Evolutionary conservation across 208 protist genomes (phyloP), one percentile per base, ranked within the genome.

Genomic region (Crithidia sp.): DNA sequence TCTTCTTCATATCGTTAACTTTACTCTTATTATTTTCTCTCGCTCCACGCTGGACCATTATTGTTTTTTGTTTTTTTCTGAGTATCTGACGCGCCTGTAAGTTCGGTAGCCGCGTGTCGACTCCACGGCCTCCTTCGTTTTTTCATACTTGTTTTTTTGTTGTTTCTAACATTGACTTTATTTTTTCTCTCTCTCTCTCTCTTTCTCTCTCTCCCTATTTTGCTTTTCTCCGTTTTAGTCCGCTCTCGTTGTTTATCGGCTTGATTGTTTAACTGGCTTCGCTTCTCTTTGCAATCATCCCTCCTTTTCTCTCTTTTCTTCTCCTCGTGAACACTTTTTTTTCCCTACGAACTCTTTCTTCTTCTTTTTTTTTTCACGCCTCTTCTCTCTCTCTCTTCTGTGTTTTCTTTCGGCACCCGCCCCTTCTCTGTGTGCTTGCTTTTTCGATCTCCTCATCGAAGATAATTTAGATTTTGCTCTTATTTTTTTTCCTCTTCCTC

Each of bases 61-160:
- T 17, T 59, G 28, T 57, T 49, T 49, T 7, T 49, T 49, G 45
- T 49, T 49, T 49, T 49, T 49, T 49, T 49, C 12, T 13, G 45
- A 14, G 45, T 49, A 13, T 49, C 12, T 7, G 45, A 49, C 28
- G 28, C 28, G 28, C 28, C 28, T 28, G 28, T 28, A 28, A 28
- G 28, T 28, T 28, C 28, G 28, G 28, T 28, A 28, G 28, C 28
- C 28, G 28, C 28, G 28, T 28, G 28, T 28, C 28, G 28, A 28
- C 28, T 28, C 28, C 28, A 28, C 28, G 28, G 45, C 12, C 9
- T 49, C 7, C 12, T 49, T 49, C 45, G 12, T 49, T 49, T 60
- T 71, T 37, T 71, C 8, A 43, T 59, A 59, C 16, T 71, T 47
- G 73, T 14, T 40, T 43, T 40, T 61, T 39, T 37, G 16, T 41